Percentiles rank a stretch among this genome's conserved stretches.
These are phyloP conservation scores for Aspergillus niger DNA, from an alignment of 2,329 filamentous ascomycete genomes.

Conservation along the genomic window DNA sequence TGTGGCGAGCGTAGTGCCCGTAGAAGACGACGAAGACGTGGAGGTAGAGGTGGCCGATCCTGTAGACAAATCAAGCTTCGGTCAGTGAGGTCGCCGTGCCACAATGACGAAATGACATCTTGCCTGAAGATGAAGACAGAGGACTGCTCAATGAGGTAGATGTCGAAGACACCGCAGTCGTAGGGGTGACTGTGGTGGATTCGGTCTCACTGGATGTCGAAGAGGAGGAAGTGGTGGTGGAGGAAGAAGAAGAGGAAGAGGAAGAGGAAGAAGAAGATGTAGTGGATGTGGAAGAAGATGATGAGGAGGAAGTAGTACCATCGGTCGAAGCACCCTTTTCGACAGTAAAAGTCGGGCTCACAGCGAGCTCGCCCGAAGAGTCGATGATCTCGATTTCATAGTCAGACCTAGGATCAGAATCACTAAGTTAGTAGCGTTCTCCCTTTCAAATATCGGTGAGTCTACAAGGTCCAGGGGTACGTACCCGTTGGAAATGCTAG, in stretches of 20 bases:
- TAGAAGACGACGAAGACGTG: background rate
- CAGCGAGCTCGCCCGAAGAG: constrained; percentile 3
- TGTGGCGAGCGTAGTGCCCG: background rate
- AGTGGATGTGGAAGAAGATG: background rate
- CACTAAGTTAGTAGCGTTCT: background rate
- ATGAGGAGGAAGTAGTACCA: constrained; percentile 2
- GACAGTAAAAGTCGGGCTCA: constrained; percentile 7
- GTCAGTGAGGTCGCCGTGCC: background rate
- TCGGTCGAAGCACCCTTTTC: constrained; percentile 4
- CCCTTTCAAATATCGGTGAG: background rate
- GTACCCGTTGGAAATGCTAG: constrained; percentile 9
- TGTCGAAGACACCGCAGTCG: background rate
- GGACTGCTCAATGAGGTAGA: background rate
- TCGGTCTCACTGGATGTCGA: constrained; percentile 2
- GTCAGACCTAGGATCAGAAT: background rate
- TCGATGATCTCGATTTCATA: constrained; percentile 9
- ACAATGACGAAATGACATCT: background rate
- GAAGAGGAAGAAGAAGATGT: background rate
- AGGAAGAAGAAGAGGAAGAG: background rate
- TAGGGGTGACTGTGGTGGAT: background rate
- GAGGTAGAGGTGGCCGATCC: background rate
- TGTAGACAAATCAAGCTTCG: background rate
- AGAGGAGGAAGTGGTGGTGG: background rate
- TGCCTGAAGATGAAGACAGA: constrained; percentile 4
- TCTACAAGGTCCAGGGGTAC: background rate